phyloP scores from a whole-genome alignment of 306 rosid species.

The Acacia melanoxylon region DNA sequence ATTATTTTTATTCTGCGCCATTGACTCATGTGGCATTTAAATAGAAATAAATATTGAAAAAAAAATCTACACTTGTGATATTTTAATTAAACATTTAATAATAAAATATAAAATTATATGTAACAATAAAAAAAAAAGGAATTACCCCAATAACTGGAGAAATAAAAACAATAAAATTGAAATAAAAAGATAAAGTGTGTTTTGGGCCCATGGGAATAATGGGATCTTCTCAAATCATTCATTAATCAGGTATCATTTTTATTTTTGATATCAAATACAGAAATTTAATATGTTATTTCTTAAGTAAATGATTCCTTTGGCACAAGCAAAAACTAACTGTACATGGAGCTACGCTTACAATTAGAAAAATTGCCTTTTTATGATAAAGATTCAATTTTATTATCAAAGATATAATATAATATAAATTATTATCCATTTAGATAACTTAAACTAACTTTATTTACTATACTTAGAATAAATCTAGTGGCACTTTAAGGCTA shows the following conservation, averaged over 20 bases:
- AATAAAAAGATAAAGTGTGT: neutral
- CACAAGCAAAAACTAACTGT: neutral
- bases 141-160: neutral
- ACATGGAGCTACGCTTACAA: neutral
- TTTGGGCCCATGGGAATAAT: neutral
- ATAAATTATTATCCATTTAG: neutral
- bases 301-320: neutral
- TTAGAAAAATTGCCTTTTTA: neutral
- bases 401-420: neutral
- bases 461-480: conserved; percentile 1
- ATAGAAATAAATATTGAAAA: neutral
- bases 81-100: too few species aligned
- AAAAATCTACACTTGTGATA: too few species aligned
- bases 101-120: too few species aligned
- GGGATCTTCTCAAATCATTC: neutral
- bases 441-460: conserved; percentile 10
- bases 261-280: neutral
- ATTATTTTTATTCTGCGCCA: neutral
- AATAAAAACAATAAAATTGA: neutral
- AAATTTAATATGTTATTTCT: neutral
- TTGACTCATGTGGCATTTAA: neutral
- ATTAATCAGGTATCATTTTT: neutral
- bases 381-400: neutral
- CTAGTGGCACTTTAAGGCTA: neutral
- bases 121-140: neutral